Conservation (phyloP, 192 early-diverging fungal species). For the Lobosporangium transversale region DNA sequence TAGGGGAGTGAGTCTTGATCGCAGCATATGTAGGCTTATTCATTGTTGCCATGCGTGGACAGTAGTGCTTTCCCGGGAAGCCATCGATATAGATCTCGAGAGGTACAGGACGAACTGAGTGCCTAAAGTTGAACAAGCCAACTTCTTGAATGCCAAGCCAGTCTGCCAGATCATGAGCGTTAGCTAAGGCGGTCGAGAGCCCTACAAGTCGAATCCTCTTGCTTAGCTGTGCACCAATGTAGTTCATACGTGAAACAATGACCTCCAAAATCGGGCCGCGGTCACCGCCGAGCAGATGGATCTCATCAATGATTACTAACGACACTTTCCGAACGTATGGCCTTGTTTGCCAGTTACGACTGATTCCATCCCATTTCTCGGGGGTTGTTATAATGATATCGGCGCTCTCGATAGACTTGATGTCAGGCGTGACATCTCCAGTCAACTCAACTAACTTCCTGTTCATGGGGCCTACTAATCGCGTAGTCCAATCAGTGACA, state of each 20-base stretch:
- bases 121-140: constrained; percentile 96
- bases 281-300: constrained; percentile 96
- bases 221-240: constrained; percentile 84
- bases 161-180: constrained; percentile 94
- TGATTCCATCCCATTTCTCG: constrained; percentile 99
- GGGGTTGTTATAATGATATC: constrained; percentile 99
- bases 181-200: constrained; percentile 95
- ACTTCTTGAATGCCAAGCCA: constrained; percentile 92
- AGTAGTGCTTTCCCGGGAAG: constrained; percentile 96
- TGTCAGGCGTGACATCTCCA: constrained; percentile 94
- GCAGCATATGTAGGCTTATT: constrained; percentile 96
- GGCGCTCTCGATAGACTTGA: constrained; percentile 82
- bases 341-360: constrained; percentile 90
- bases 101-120: constrained; percentile 96
- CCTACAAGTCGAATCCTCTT: constrained; percentile 91
- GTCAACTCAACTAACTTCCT: constrained; percentile 93
- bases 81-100: constrained; percentile 98
- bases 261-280: constrained; percentile 97
- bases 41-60: constrained; percentile 98
- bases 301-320: constrained; percentile 97
- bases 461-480: constrained; percentile 76
- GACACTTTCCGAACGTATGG: constrained; percentile 90
- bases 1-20: constrained; percentile 93
- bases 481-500: constrained; percentile 85
- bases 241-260: constrained; percentile 98